Conservation (phyloP, 345 rosid species). For the Eucalyptus erythrocorys region DNA sequence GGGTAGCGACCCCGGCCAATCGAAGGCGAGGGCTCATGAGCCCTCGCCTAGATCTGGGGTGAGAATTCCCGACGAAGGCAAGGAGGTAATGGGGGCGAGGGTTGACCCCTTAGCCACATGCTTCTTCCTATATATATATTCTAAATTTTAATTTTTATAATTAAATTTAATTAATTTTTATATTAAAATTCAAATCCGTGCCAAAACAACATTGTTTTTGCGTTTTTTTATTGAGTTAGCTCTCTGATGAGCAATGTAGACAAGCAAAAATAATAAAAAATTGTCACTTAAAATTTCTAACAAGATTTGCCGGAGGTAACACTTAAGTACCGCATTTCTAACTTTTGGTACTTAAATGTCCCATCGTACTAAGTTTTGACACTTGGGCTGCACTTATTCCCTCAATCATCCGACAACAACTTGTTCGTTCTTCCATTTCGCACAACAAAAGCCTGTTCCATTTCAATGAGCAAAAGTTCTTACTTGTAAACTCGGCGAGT, state of each 20-base stretch:
- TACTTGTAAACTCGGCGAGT: not conserved
- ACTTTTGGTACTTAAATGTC: fast-evolving
- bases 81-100: fast-evolving
- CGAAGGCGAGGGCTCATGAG: fast-evolving
- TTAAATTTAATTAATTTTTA: no score
- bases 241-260: no score
- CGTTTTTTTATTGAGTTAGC: no score
- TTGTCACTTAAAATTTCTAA: no score
- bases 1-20: fast-evolving
- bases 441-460: not conserved
- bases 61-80: fast-evolving
- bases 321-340: no score
- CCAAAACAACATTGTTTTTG: fast-evolving
- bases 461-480: not conserved
- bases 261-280: no score
- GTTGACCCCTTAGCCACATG: no score
- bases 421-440: not conserved
- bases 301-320: fast-evolving
- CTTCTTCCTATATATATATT: no score
- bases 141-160: no score
- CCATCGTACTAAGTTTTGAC: no score
- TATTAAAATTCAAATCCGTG: no score
- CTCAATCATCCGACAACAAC: not conserved
- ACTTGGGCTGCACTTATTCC: fast-evolving
- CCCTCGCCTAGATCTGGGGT: no score